A percentile compares a stretch with the other conserved stretches of the same genome.
Evolutionary conservation across 2,329 filamentous ascomycete species (phyloP).

Genomic region (Aschersonia sp.): DNA sequence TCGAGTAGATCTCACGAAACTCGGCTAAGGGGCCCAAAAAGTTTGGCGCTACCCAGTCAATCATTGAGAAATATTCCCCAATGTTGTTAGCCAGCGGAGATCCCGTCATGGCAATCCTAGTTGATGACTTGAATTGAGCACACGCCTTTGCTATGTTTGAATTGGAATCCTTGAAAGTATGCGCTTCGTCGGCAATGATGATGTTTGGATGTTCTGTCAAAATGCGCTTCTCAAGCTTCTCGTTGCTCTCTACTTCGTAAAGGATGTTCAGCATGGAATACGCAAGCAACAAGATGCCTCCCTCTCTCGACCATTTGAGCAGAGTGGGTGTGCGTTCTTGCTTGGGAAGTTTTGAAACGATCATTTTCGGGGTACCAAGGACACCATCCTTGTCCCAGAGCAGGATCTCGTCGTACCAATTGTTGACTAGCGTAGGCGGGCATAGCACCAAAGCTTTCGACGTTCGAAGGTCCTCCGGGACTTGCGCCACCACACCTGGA

Average conservation of each 20-base stretch:
- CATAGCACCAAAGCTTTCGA: constrained; percentile 61
- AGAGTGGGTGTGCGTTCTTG: constrained; percentile 31
- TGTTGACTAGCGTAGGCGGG: constrained; percentile 60
- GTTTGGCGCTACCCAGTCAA: constrained; percentile 71
- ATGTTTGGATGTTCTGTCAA: constrained; percentile 52
- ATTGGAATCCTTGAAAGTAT: constrained; percentile 55
- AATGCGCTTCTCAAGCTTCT: constrained; percentile 22
- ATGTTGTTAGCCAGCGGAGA: constrained; percentile 79
- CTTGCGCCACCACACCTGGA: constrained; percentile 41
- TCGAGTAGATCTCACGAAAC: constrained; percentile 56
- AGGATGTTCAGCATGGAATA: constrained; percentile 57
- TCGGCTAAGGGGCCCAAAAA: constrained; percentile 57
- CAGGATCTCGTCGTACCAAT: constrained; percentile 68
- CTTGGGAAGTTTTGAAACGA: constrained; percentile 28
- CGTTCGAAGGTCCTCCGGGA: constrained; percentile 49
- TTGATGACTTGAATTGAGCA: constrained; percentile 47
- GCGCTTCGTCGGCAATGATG: constrained; percentile 76
- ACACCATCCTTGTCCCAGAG: constrained; percentile 47
- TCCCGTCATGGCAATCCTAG: constrained; percentile 72
- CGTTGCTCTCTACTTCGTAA: constrained; percentile 8
- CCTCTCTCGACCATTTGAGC: constrained; percentile 43
- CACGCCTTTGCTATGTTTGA: constrained; percentile 39
- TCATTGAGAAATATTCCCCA: constrained; percentile 72
- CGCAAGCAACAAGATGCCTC: constrained; percentile 65
- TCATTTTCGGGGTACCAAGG: constrained; percentile 40